Evolutionary conservation across 148 eudicot species (phyloP).

Genomic region (Rhododendron henanense): DNA sequence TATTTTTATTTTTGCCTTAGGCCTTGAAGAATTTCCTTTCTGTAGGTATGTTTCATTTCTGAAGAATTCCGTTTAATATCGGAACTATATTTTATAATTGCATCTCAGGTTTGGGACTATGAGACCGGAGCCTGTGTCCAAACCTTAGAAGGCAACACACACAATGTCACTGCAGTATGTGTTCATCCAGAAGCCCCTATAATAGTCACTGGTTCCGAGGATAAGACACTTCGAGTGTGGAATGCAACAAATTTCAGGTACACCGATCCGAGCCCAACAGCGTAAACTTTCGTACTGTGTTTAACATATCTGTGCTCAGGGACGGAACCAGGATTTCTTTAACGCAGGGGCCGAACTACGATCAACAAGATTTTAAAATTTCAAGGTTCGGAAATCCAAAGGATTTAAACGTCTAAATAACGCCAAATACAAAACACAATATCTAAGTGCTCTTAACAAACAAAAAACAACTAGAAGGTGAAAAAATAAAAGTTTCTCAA

Average conservation of each 20-base stretch:
- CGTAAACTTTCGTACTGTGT: background rate
- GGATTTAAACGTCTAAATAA: no score
- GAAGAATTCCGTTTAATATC: background rate
- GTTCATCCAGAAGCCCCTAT: constrained; percentile 73
- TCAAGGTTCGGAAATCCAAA: no score
- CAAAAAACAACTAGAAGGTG: no score
- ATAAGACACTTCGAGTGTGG: constrained; percentile 70
- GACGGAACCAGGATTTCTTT: no score
- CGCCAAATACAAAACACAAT: no score
- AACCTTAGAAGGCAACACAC: constrained; percentile 76
- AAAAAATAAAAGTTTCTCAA: no score
- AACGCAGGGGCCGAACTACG: no score
- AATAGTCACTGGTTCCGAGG: constrained; percentile 77
- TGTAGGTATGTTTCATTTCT: background rate
- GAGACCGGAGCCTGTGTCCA: constrained; percentile 66
- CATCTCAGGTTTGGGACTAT: constrained; percentile 73
- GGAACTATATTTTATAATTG: background rate
- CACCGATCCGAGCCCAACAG: background rate
- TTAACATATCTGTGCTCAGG: background rate
- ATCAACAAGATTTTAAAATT: no score
- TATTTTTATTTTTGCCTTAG: background rate
- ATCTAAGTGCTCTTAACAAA: no score
- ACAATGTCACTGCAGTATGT: constrained; percentile 70
- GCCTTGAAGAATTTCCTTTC: background rate
- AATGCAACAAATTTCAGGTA: constrained; percentile 66